A percentile compares a stretch with the other conserved stretches of the same genome.
These are phyloP conservation scores for Xylaria cubensis DNA, from an alignment of 495 filamentous ascomycete genomes.

Conservation along the genomic window DNA sequence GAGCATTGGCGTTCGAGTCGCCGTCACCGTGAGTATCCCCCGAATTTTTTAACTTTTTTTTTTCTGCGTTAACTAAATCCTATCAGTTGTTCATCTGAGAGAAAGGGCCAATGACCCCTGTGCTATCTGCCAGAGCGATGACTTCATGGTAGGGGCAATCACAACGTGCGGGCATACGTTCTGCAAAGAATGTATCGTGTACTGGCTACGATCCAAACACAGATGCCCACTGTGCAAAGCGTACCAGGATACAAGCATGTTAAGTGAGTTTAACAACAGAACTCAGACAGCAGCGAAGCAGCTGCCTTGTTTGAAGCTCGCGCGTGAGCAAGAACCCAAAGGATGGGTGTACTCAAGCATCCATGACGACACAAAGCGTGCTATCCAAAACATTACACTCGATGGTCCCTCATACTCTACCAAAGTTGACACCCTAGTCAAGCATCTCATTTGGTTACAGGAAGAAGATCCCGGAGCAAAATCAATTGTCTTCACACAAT, in stretches of 20 bases:
- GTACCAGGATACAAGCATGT: slow-evolving; percentile 62
- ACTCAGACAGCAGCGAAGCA: slow-evolving; percentile 63
- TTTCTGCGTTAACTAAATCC: slow-evolving; percentile 28
- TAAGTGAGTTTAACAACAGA: slow-evolving; percentile 84
- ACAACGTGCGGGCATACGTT: slow-evolving; percentile 91
- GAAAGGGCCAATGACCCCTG: slow-evolving; percentile 67
- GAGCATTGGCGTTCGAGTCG: slow-evolving; percentile 52
- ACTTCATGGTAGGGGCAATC: slow-evolving; percentile 79
- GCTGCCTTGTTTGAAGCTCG: not conserved
- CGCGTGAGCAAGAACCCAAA: not conserved
- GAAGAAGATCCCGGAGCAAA: slow-evolving; percentile 86
- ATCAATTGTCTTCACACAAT: slow-evolving; percentile 91
- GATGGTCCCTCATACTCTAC: slow-evolving; percentile 76
- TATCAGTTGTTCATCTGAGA: slow-evolving; percentile 54
- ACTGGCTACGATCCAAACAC: slow-evolving; percentile 72
- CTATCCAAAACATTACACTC: slow-evolving; percentile 85
- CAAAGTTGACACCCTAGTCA: slow-evolving; percentile 83
- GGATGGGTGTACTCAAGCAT: slow-evolving; percentile 76
- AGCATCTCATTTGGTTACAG: slow-evolving; percentile 85
- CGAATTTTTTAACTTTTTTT: not conserved
- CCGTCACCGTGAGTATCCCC: slow-evolving; percentile 31
- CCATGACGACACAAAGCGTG: slow-evolving; percentile 67
- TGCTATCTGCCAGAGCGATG: slow-evolving; percentile 73
- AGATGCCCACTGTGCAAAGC: slow-evolving; percentile 81
- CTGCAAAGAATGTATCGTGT: slow-evolving; percentile 80